phyloP scores from a whole-genome alignment of 768 basidiomycete species.

The Suillus discolor region DNA sequence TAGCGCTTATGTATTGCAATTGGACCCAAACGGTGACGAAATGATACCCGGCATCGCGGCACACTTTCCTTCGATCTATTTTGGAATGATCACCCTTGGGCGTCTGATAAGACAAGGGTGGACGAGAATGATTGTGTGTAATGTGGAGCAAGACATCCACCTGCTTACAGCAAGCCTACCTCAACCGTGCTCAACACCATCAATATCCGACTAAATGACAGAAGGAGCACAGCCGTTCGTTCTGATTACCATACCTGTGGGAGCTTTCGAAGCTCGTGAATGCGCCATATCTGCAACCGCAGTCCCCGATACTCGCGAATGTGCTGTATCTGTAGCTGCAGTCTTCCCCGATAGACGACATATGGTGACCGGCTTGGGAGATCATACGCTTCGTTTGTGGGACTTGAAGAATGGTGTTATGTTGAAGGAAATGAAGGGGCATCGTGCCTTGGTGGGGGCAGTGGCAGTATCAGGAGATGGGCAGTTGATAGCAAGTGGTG shows the following conservation, averaged over 20 bases:
- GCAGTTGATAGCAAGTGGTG: constrained; percentile 1
- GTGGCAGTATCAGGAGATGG: not conserved
- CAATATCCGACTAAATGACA: not conserved
- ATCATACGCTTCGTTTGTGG: not conserved
- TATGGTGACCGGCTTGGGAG: not conserved
- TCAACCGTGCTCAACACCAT: not conserved
- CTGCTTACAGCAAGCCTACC: not conserved
- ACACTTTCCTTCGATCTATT: too few species aligned
- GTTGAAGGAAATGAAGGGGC: constrained; percentile 1
- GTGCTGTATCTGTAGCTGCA: not conserved
- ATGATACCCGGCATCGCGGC: too few species aligned
- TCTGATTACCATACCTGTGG: too few species aligned
- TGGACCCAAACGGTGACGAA: too few species aligned
- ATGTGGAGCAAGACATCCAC: too few species aligned
- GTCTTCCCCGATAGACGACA: not conserved
- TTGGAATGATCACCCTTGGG: too few species aligned
- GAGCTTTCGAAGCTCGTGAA: too few species aligned
- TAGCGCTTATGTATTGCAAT: too few species aligned
- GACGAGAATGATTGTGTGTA: too few species aligned
- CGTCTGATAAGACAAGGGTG: too few species aligned
- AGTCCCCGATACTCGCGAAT: too few species aligned
- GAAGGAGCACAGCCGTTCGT: not conserved
- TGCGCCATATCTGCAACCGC: too few species aligned
- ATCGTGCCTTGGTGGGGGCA: not conserved
- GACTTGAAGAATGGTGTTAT: not conserved